Evolutionary conservation across 306 rosid species (phyloP), one percentile per base, ranked within the genome.

Genomic region (Aeschynomene evenia): DNA sequence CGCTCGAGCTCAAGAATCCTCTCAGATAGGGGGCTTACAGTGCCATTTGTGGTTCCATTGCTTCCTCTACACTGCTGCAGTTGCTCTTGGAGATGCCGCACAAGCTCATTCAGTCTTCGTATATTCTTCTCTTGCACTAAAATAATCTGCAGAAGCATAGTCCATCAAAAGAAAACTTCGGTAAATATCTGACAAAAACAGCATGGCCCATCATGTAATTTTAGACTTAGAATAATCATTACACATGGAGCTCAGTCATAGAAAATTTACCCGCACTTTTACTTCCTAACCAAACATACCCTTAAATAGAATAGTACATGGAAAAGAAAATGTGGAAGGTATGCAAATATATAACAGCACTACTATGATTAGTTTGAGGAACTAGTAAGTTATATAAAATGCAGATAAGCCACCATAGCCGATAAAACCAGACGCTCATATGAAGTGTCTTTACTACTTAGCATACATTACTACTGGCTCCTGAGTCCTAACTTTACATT

Each of bases 71-170:
- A 87, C 65, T 54, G 88, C 52, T 72, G 84, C 81, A 92, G 80
- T 71, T 87, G 89, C 63, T 76, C 82, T 64, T 75, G 87, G 56
- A 91, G 97, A 76, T 83, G 82, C 39, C 83, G 85, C 39, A 88
- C 94, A 61, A 87, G 82, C 68, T 83, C 91, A 63, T 89, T 87
- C 7, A 91, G 84, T 70, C 88, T 81, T 65, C 81, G 83, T 62
- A 88, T 89, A 82, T 70, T 86, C 82, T 81, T 89, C 72, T 91
- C 96, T 82, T 88, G 95, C 22, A 87, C 78, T 71, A 89, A 77
- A 46, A 89, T 85, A 49, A 89, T 87, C 93, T 91, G 76, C 69
- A 55, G 29, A 37, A 80, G 58, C 40, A 65, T 34, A 55, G 70
- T 60, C 46, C 45, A 58, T 76, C 31, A 39, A 72, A 60, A 67